Evolutionary conservation across 192 early-diverging fungal genomes (phyloP).

Genomic region (Dimargaris cristalligena): DNA sequence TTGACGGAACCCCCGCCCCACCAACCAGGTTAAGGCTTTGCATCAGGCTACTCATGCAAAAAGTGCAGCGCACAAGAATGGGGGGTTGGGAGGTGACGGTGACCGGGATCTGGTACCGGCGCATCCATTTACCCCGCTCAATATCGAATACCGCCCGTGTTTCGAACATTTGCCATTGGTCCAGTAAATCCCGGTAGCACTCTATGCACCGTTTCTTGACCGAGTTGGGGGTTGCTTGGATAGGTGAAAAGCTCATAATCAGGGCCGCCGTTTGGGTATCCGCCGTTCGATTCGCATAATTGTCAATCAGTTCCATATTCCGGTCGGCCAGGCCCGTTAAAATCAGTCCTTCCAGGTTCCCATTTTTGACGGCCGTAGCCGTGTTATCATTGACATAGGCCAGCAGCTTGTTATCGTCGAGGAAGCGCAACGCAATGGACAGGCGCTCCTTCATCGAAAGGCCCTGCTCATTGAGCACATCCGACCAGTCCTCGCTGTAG

Average conservation of each 20-base stretch:
- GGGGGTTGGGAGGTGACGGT: constrained; percentile 49
- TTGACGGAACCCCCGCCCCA: constrained; percentile 3
- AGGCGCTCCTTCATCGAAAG: constrained; percentile 63
- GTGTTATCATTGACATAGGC: constrained; percentile 39
- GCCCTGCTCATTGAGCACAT: constrained; percentile 51
- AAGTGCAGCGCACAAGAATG: constrained; percentile 75
- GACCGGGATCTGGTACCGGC: constrained; percentile 26
- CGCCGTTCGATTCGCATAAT: constrained; percentile 66
- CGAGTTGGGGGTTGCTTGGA: background rate
- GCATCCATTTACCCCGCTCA: constrained; percentile 44
- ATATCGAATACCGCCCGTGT: constrained; percentile 87
- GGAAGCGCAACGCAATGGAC: constrained; percentile 68
- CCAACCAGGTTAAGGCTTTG: constrained; percentile 15
- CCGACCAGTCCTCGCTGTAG: constrained; percentile 62
- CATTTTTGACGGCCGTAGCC: constrained; percentile 32
- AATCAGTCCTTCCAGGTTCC: constrained; percentile 66
- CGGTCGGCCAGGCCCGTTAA: constrained; percentile 59
- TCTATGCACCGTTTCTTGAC: constrained; percentile 24
- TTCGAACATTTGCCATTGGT: constrained; percentile 76
- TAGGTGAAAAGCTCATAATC: constrained; percentile 34
- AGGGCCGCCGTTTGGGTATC: constrained; percentile 84
- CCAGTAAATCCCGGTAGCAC: constrained; percentile 70
- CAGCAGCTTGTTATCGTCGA: constrained; percentile 60
- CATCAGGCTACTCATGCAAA: constrained; percentile 48
- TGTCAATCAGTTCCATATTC: constrained; percentile 56